Conservation (phyloP, 2,329 filamentous ascomycete genomes). For the Xylariaceae sp. region DNA sequence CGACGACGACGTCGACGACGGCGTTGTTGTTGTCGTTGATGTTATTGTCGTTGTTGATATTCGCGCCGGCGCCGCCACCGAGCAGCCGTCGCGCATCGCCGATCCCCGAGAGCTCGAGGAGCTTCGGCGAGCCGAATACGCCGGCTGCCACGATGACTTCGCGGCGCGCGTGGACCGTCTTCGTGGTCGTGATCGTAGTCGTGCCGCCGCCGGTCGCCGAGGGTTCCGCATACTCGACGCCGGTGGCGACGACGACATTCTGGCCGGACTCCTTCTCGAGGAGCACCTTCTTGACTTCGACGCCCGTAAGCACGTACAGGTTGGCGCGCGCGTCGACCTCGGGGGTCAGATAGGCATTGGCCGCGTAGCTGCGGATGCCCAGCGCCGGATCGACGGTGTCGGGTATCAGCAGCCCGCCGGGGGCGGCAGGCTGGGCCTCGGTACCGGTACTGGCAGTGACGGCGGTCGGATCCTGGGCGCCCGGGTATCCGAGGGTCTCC, state of each 20-base stretch:
- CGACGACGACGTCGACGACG: conserved; percentile 13
- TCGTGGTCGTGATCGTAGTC: no score
- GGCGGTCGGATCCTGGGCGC: conserved; percentile 12
- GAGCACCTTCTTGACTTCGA: conserved; percentile 14
- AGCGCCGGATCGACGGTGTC: conserved; percentile 18
- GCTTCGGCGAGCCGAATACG: conserved; percentile 18
- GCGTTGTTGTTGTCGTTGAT: no score
- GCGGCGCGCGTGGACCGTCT: conserved; percentile 3
- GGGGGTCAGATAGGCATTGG: conserved; percentile 15
- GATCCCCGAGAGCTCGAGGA: conserved; percentile 25
- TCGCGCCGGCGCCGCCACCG: conserved; percentile 16
- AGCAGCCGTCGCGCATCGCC: conserved; percentile 15
- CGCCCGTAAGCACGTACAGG: no score
- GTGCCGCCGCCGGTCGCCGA: neutral
- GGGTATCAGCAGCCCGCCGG: neutral
- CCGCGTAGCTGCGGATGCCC: conserved; percentile 18
- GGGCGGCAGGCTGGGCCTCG: no score
- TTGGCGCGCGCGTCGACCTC: no score
- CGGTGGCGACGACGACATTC: conserved; percentile 10
- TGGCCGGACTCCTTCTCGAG: conserved; percentile 8
- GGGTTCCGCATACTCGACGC: conserved; percentile 7
- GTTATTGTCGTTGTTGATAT: no score
- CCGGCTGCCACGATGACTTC: conserved; percentile 23
- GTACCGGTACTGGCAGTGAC: no score
- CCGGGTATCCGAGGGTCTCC: conserved; percentile 10